Evolutionary conservation across 768 basidiomycete species (phyloP).

Genomic region (Coprinellus micaceus): DNA sequence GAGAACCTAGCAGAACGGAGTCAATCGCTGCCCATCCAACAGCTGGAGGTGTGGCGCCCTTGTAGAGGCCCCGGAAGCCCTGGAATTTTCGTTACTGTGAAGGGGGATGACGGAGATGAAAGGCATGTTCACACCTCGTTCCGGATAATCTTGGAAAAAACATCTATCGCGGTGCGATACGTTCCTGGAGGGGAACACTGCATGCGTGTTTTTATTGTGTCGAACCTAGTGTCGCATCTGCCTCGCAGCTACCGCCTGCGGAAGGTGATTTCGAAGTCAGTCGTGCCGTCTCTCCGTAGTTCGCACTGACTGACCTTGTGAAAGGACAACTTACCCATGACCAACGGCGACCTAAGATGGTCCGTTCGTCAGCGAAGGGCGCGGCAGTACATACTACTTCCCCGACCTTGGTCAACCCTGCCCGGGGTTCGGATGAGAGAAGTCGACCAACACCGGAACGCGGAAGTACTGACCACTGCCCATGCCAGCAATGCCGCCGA

Average conservation of each 20-base stretch:
- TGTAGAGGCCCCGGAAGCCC: conserved; percentile 67
- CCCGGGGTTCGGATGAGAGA: conserved; percentile 1
- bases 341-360: conserved; percentile 58
- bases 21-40: conserved; percentile 74
- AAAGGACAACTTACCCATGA: conserved; percentile 47
- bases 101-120: neutral
- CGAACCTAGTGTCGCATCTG: conserved; percentile 42
- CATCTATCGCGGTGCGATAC: conserved; percentile 60
- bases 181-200: conserved; percentile 66
- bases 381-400: no score
- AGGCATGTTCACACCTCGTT: conserved; percentile 47
- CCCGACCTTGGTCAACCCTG: conserved; percentile 51
- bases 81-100: conserved; percentile 19
- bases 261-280: conserved; percentile 7
- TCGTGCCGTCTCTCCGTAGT: conserved; percentile 1
- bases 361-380: no score
- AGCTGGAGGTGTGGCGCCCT: conserved; percentile 69
- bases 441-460: neutral
- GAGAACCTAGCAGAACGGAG: conserved; percentile 62
- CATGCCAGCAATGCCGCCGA: conserved; percentile 55
- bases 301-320: conserved; percentile 7
- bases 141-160: conserved; percentile 50
- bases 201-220: conserved; percentile 70
- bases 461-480: conserved; percentile 48
- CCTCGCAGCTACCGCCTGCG: conserved; percentile 5